These are phyloP conservation scores for Pythium dissotocum DNA, from an alignment of 352 stramenopile genomes.

Conservation along the genomic window DNA sequence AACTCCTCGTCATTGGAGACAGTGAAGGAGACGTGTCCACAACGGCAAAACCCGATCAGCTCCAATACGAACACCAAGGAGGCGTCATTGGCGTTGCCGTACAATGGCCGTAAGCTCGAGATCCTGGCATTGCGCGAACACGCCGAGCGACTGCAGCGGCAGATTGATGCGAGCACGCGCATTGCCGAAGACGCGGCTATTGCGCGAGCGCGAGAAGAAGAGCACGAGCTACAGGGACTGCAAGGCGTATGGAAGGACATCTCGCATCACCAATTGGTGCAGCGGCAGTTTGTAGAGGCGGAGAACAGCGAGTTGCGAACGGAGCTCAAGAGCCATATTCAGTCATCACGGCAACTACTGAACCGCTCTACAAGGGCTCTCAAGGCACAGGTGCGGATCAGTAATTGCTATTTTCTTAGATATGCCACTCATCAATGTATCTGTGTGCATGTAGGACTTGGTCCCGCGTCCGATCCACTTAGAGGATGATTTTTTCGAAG, in stretches of 20 bases:
- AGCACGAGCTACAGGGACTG: background rate
- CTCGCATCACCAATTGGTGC: background rate
- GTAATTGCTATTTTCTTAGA: no score
- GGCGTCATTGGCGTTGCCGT: background rate
- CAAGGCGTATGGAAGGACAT: slow-evolving; percentile 8
- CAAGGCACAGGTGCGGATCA: background rate
- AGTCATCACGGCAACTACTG: slow-evolving; percentile 3
- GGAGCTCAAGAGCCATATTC: slow-evolving; percentile 7
- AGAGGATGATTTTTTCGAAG: background rate
- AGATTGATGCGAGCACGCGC: background rate
- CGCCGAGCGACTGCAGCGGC: background rate
- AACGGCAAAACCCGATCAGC: background rate
- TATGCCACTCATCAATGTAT: background rate
- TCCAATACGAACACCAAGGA: background rate
- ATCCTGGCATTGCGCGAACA: slow-evolving; percentile 15
- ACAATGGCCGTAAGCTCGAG: slow-evolving; percentile 18
- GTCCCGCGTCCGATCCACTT: background rate
- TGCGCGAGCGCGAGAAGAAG: background rate
- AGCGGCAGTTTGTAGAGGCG: background rate
- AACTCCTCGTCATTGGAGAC: background rate
- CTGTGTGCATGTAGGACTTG: background rate
- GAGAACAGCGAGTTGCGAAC: slow-evolving; percentile 3
- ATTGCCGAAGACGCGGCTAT: background rate
- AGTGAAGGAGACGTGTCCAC: background rate
- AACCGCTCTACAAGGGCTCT: background rate